These are phyloP conservation scores for Chlorella sp. DNA, from an alignment of 139 green algal species.

Conservation along the genomic window DNA sequence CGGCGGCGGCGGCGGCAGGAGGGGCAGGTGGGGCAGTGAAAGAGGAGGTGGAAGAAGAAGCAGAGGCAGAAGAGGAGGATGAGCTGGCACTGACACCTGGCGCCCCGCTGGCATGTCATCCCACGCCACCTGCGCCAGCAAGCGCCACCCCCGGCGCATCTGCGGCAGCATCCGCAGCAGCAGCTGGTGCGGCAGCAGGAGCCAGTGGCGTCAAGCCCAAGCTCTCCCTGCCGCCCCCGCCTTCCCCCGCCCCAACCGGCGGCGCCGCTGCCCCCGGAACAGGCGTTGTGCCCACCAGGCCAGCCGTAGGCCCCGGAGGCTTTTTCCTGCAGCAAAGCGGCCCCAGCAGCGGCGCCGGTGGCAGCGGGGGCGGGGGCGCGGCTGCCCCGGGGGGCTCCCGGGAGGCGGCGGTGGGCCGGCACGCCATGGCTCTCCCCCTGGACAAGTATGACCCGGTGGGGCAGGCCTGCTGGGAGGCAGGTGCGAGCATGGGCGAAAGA, in stretches of 20 bases:
- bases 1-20: neutral
- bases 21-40: neutral
- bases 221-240: slow-evolving; percentile 24
- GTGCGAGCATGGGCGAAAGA: neutral
- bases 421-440: slow-evolving; percentile 33
- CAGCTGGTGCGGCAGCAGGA: neutral
- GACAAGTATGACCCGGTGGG: slow-evolving; percentile 57
- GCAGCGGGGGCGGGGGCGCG: neutral
- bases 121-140: slow-evolving; percentile 8
- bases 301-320: too few relatives aligned
- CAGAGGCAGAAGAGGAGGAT: neutral
- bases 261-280: neutral
- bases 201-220: neutral
- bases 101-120: neutral
- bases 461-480: slow-evolving; percentile 67
- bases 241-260: neutral
- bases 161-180: neutral
- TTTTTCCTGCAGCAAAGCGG: neutral
- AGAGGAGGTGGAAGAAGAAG: neutral
- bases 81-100: slow-evolving; percentile 16
- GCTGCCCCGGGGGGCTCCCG: neutral
- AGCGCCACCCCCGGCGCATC: neutral
- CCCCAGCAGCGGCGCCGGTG: neutral
- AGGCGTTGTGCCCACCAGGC: neutral
- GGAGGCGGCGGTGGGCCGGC: slow-evolving; percentile 25